Percentiles rank a stretch among this genome's conserved stretches.
Evolutionary conservation across 257 asterid species (phyloP).

Genomic region (Ocimum tenuiflorum): DNA sequence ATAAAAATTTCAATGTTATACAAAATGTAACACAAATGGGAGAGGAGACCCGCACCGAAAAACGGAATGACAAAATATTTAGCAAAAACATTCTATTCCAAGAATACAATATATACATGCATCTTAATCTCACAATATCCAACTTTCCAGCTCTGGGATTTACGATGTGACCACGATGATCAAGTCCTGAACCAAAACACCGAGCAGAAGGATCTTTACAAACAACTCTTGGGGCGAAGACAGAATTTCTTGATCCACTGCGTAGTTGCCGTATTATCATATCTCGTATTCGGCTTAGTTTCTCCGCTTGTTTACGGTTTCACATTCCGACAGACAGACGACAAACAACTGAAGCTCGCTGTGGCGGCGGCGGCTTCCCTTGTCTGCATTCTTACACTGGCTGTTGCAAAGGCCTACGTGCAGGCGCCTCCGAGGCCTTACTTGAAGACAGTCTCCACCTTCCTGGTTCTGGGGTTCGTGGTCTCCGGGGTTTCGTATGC

Average conservation of each 20-base stretch:
- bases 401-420: conserved; percentile 45
- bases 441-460: conserved; percentile 39
- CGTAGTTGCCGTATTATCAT: conserved; percentile 38
- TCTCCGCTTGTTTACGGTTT: conserved; percentile 57
- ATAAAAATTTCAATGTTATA: no score
- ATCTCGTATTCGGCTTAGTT: conserved; percentile 6
- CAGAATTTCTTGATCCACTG: conserved; percentile 59
- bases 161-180: conserved; percentile 32
- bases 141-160: conserved; percentile 64
- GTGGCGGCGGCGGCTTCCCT: conserved; percentile 56
- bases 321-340: conserved; percentile 54
- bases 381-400: conserved; percentile 41
- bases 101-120: not conserved
- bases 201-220: conserved; percentile 50
- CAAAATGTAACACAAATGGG: no score
- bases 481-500: conserved; percentile 59
- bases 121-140: not conserved
- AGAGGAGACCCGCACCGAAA: no score
- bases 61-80: no score
- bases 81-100: no score
- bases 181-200: conserved; percentile 31
- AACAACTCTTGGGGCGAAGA: conserved; percentile 55
- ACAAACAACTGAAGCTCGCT: conserved; percentile 61
- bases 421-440: conserved; percentile 54
- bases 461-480: conserved; percentile 42